Evolutionary conservation across 345 rosid species (phyloP).

Genomic region (Euphorbia peplus): DNA sequence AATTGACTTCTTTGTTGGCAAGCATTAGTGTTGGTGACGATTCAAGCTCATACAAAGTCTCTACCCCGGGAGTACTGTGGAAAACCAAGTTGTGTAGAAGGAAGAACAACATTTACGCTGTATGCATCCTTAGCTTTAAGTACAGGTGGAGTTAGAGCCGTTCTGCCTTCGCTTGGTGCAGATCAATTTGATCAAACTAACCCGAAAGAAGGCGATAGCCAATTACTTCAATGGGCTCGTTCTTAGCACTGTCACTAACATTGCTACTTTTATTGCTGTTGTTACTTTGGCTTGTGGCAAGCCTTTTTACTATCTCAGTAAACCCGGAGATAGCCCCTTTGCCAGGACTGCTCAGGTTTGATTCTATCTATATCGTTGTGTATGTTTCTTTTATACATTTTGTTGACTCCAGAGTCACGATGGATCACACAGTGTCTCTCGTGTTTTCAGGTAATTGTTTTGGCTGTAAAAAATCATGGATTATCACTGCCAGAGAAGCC

Average conservation of each 20-base stretch:
- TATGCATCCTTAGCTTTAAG: constrained; percentile 37
- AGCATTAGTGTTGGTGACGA: constrained; percentile 46
- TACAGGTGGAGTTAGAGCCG: constrained; percentile 40
- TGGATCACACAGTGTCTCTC: no score
- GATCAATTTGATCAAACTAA: constrained; percentile 51
- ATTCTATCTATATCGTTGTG: background rate
- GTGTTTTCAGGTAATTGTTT: constrained; percentile 34
- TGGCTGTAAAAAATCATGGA: constrained; percentile 39
- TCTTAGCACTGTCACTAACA: constrained; percentile 30
- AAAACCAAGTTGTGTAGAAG: constrained; percentile 37
- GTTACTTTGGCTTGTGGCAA: constrained; percentile 37
- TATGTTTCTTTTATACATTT: no score
- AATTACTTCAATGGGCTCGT: constrained; percentile 43
- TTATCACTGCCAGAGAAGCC: constrained; percentile 34
- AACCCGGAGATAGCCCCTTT: constrained; percentile 35
- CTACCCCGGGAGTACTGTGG: constrained; percentile 41
- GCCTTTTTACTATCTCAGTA: constrained; percentile 37
- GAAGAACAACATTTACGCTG: constrained; percentile 32
- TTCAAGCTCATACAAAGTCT: constrained; percentile 39
- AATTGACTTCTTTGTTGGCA: constrained; percentile 11
- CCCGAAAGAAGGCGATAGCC: constrained; percentile 37
- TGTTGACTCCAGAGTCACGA: no score
- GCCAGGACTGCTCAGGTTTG: constrained; percentile 30
- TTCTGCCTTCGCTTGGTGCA: constrained; percentile 47
- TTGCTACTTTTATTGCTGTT: constrained; percentile 31